Base-by-base conservation (phyloP, 2,329 filamentous ascomycete genomes). In the Dactylonectria macrodidyma region DNA sequence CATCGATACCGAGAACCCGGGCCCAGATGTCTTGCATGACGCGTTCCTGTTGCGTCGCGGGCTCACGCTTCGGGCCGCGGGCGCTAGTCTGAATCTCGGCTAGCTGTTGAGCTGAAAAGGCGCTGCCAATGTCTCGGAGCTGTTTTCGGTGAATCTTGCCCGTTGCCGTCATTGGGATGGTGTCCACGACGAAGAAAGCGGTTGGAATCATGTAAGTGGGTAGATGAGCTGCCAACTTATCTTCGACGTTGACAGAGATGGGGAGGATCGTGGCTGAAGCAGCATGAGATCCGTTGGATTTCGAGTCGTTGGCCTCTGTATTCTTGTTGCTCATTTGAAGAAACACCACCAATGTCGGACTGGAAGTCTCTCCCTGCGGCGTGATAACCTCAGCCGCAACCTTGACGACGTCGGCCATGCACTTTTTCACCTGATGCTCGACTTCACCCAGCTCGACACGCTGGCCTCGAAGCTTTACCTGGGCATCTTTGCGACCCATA, bases 1-100 rank as follows among this genome's bases (percentile, higher is more conserved):
- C 62, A 2, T 75, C 71, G 3, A 83, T 70, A 3, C 72, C 71
- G 3, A 86, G 75, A 0, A 84, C 74, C 1, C 77, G 72, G 10
- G 76, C 73, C 83, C 84, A 86, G 22, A 82, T 75, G 8, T 57
- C 59, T 16, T 76, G 78, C n/a, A 84, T 71, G 2, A 73, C 72
- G 11, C 67, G 56, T 22, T 78, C 44, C 3, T 44, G 19, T n/a
- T 47, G 48, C 3, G 62, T 64, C 10, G 54, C 48, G 3, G 71
- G 71, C 24, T 58, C 52, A 0, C 59, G 51, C 54, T 54, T 69
- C 5, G 54, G 33, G 1, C 51, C 41, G 19, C 59, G 55, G 7
- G 14, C 16, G 11, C 24, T 24, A 11, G 46, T 64, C 22, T 41
- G 9, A 2, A 59, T 38, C 68, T 84, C 81, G 3, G 79, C 80